Percentiles rank a stretch among this genome's conserved stretches.
Evolutionary conservation across 257 asterid species (phyloP).

Genomic region (Penstemon eatonii): DNA sequence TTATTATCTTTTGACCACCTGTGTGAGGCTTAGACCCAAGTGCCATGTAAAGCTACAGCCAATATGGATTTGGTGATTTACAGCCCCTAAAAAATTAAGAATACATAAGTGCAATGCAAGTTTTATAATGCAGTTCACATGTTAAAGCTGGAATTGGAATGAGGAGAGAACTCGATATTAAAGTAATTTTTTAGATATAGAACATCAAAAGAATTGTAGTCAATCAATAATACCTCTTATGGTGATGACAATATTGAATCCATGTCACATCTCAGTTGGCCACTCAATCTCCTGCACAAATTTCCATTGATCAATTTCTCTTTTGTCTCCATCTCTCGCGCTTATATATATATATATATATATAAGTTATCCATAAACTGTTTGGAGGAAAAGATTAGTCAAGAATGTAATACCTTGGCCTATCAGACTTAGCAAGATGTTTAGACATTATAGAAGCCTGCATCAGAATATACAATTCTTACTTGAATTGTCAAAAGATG

Average conservation of each 20-base stretch:
- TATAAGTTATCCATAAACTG: too few relatives aligned
- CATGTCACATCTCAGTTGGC: constrained; percentile 53
- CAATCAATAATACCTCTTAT: constrained; percentile 40
- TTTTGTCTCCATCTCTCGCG: not conserved
- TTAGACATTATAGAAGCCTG: too few relatives aligned
- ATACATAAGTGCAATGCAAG: not conserved
- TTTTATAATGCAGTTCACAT: not conserved
- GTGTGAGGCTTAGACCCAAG: constrained; percentile 8
- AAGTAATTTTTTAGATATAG: not conserved
- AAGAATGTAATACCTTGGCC: too few relatives aligned
- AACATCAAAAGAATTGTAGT: constrained; percentile 22
- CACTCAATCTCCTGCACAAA: constrained; percentile 69
- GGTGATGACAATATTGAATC: constrained; percentile 45
- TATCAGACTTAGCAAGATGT: too few relatives aligned
- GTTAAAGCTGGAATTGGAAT: not conserved
- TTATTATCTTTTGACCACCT: not conserved
- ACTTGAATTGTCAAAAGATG: constrained; percentile 11
- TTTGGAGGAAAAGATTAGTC: too few relatives aligned
- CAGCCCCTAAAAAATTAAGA: constrained; percentile 20
- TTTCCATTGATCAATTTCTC: constrained; percentile 14
- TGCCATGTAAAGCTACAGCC: constrained; percentile 1
- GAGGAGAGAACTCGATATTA: not conserved
- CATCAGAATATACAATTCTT: constrained; percentile 2
- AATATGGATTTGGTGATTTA: constrained; percentile 13
- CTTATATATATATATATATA: not conserved